phyloP scores from a whole-genome alignment of 2,329 filamentous ascomycete species.

The Zasmidium angulare region DNA sequence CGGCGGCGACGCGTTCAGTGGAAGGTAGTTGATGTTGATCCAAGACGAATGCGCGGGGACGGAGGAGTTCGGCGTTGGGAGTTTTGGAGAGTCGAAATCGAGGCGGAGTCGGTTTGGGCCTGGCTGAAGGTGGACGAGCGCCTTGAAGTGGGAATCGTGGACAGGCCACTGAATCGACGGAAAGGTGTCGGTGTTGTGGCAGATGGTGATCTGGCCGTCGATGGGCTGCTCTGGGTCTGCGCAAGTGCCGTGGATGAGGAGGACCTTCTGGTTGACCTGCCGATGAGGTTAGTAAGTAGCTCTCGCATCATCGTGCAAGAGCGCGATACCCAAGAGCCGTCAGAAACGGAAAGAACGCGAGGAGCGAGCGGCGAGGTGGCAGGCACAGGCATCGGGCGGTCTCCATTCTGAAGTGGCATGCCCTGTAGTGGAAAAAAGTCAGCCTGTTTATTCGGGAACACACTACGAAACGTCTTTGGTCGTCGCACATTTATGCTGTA shows the following conservation, averaged over 20 bases:
- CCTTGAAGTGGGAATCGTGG: constrained; percentile 86
- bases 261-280: constrained; percentile 86
- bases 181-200: constrained; percentile 80
- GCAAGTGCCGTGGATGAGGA: constrained; percentile 78
- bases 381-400: constrained; percentile 28
- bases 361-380: constrained; percentile 75
- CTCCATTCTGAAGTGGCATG: constrained; percentile 25
- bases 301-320: constrained; percentile 2
- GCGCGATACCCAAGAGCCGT: constrained; percentile 74
- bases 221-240: constrained; percentile 70
- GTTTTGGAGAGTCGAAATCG: constrained; percentile 79
- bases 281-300: constrained; percentile 13
- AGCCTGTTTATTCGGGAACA: not conserved
- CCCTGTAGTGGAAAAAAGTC: constrained; percentile 15
- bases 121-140: constrained; percentile 82
- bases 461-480: not conserved
- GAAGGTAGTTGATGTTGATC: constrained; percentile 82
- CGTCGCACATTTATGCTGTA: constrained; percentile 54
- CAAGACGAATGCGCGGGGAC: constrained; percentile 75
- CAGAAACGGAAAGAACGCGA: constrained; percentile 72
- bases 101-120: constrained; percentile 86
- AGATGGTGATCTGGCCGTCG: constrained; percentile 77
- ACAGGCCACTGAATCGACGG: constrained; percentile 85
- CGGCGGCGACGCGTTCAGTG: constrained; percentile 74
- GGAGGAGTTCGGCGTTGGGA: constrained; percentile 66